Percentiles rank a stretch among this genome's conserved stretches.
Evolutionary conservation across 2,329 filamentous ascomycete genomes (phyloP).

Genomic region (Fusarium tanahbumbuense): DNA sequence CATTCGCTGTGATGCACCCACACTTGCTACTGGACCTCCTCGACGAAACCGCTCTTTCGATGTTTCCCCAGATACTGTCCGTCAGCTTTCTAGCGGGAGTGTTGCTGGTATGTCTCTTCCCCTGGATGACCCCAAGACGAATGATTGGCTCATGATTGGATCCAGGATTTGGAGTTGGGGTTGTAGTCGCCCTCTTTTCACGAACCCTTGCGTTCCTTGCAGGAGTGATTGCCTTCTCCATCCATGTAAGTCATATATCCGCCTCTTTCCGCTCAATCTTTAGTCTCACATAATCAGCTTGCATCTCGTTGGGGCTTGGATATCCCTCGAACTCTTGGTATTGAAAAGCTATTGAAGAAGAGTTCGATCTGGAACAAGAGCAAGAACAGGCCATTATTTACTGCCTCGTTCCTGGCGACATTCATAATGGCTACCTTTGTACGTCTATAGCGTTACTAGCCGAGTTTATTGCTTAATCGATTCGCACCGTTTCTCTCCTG

Average conservation of each 20-base stretch:
- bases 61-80: constrained; percentile 52
- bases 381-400: constrained; percentile 71
- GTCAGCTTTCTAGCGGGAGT: constrained; percentile 66
- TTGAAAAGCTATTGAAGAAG: constrained; percentile 52
- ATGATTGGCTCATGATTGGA: neutral
- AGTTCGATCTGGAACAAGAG: constrained; percentile 62
- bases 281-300: constrained; percentile 49
- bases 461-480: constrained; percentile 49
- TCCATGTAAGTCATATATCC: constrained; percentile 66
- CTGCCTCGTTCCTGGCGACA: constrained; percentile 76
- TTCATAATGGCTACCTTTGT: constrained; percentile 72
- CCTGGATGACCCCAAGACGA: neutral
- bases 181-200: constrained; percentile 77
- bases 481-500: constrained; percentile 82
- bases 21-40: constrained; percentile 29
- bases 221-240: constrained; percentile 70
- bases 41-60: constrained; percentile 31
- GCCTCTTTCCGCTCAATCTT: neutral
- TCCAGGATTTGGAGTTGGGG: constrained; percentile 70
- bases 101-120: constrained; percentile 57
- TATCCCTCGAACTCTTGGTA: constrained; percentile 51
- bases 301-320: constrained; percentile 59
- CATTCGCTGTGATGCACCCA: constrained; percentile 49
- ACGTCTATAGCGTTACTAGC: constrained; percentile 55
- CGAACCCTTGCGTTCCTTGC: constrained; percentile 75